Evolutionary conservation across 2,329 filamentous ascomycete genomes (phyloP), one percentile per base, ranked within the genome.

Genomic region (Penicillium psychrosexuale): DNA sequence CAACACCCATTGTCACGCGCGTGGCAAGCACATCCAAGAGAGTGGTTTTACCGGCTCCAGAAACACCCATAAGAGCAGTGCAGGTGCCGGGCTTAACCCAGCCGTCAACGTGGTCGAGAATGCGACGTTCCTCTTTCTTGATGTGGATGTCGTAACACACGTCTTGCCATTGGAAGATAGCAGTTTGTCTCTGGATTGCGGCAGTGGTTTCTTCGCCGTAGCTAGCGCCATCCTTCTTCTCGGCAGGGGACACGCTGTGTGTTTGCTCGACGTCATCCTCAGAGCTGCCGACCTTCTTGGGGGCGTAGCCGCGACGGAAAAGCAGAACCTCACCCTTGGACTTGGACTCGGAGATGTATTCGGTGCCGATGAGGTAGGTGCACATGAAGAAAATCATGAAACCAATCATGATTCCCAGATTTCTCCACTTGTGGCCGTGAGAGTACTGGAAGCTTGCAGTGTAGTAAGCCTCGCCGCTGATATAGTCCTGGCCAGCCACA

Each of bases 51-150:
- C 92, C 92, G n/a, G 92, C 92, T 62, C 92, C 91, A 31, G 88
- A 91, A 8, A 92, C 90, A 76, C 91, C 82, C 91, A 96, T 96
- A 3, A 96, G 80, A 37, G 90, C 91, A 12, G 91, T 96, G 51
- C 96, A 73, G 15, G 90, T 96, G 56, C 92, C 92, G 3, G 92
- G 92, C 74, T 95, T 94, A 56, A 97, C 91, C 89, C 90, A 97
- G 34, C 92, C 92, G 67, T 95, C 89, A 12, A 96, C 89, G 59
- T 94, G 80, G 65, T 96, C 87, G 56, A 97, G 78, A 65, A 97
- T 89, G 40, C 87, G 84, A 15, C 91, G 83, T 1, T 80, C 76
- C 65, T 93, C 84, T 13, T 80, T 79, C 78, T 95, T 95, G 75
- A 96, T 91, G 65, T 84, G 84, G 69, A 91, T 88, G 56, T 90